Percentiles rank a stretch among this genome's conserved stretches.
These are phyloP conservation scores for Tothia fuscella DNA, from an alignment of 2,329 filamentous ascomycete genomes.

Conservation along the genomic window DNA sequence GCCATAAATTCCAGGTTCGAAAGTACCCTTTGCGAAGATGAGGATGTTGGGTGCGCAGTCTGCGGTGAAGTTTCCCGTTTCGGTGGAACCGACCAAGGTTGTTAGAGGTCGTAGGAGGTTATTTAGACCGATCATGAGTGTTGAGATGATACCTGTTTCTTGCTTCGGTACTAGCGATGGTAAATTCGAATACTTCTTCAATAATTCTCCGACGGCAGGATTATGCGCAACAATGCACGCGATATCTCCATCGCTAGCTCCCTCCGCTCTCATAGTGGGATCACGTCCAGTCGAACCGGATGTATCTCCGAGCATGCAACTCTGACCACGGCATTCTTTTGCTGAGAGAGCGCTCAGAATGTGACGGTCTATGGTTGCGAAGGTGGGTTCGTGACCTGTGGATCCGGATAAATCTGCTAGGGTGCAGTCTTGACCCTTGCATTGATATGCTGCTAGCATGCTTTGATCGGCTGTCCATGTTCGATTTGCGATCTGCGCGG, in stretches of 20 bases:
- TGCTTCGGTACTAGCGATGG: background rate
- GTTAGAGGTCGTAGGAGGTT: background rate
- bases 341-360: background rate
- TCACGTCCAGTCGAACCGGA: background rate
- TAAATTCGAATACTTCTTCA: background rate
- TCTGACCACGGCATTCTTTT: background rate
- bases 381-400: background rate
- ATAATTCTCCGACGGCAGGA: background rate
- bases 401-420: background rate
- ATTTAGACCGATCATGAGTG: background rate
- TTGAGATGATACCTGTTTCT: background rate
- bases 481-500: background rate
- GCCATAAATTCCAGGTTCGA: slow-evolving; percentile 1
- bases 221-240: background rate
- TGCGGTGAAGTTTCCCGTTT: background rate
- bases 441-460: background rate
- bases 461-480: background rate
- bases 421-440: background rate
- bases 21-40: slow-evolving; percentile 8
- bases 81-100: background rate
- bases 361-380: background rate
- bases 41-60: background rate
- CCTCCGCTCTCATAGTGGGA: background rate
- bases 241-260: background rate
- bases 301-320: background rate